Conservation (phyloP, 2,329 filamentous ascomycete species). For the Cladosporium sphaerospermum region DNA sequence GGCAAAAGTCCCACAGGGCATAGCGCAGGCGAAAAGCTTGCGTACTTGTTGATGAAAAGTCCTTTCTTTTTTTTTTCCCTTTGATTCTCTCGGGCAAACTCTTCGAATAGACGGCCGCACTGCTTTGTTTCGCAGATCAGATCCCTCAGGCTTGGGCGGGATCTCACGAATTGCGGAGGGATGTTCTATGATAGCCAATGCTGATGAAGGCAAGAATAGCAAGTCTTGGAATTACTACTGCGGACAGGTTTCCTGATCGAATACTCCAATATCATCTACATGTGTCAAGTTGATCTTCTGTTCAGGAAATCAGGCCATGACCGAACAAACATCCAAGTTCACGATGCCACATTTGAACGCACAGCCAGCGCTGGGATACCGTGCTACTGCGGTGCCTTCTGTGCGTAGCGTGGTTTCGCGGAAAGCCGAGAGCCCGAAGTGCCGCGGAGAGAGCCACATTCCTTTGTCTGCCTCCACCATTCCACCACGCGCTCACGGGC, state of each 20-base stretch:
- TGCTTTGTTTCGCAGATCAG: too few relatives aligned
- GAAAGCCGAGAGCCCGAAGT: background rate
- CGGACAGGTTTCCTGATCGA: too few relatives aligned
- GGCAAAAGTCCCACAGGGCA: background rate
- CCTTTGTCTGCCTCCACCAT: conserved; percentile 1
- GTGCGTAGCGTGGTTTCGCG: too few relatives aligned
- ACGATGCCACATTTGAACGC: too few relatives aligned
- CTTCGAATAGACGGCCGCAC: background rate
- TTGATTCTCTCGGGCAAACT: background rate
- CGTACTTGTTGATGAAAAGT: conserved; percentile 6
- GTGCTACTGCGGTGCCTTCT: too few relatives aligned
- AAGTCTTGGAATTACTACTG: background rate
- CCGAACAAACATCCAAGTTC: too few relatives aligned
- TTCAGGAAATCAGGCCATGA: too few relatives aligned
- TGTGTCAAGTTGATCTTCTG: too few relatives aligned
- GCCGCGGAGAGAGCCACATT: conserved; percentile 7
- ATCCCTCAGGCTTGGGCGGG: background rate
- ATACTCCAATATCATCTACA: too few relatives aligned
- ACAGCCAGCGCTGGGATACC: too few relatives aligned
- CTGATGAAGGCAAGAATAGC: background rate
- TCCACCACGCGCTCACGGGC: background rate
- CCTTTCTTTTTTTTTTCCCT: background rate
- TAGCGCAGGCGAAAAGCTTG: background rate
- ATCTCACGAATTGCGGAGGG: background rate
- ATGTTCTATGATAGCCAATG: background rate